These are phyloP conservation scores for Artemisia annua DNA, from an alignment of 129 eudicot species.

Conservation along the genomic window DNA sequence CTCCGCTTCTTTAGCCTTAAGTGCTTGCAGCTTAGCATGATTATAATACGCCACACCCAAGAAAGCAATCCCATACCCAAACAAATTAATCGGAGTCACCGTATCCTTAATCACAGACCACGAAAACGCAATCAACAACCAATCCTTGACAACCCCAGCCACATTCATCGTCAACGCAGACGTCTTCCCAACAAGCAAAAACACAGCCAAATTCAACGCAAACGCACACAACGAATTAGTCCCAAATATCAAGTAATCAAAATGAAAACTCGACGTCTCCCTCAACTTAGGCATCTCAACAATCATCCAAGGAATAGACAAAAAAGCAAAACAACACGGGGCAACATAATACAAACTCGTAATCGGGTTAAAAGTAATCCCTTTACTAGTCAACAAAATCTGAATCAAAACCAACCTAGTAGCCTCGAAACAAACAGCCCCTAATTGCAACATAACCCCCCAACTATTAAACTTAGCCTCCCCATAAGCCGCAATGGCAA, in stretches of 20 bases:
- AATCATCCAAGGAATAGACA: slow-evolving; percentile 63
- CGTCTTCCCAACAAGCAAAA: slow-evolving; percentile 76
- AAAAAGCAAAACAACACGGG: slow-evolving; percentile 66
- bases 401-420: slow-evolving; percentile 75
- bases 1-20: slow-evolving; percentile 66
- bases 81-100: slow-evolving; percentile 56
- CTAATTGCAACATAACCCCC: slow-evolving; percentile 70
- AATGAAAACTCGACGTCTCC: slow-evolving; percentile 63
- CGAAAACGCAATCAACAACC: slow-evolving; percentile 84
- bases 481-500: slow-evolving; percentile 75
- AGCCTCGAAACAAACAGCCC: slow-evolving; percentile 80
- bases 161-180: slow-evolving; percentile 88
- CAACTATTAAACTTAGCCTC: slow-evolving; percentile 66
- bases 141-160: slow-evolving; percentile 84
- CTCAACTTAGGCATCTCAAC: slow-evolving; percentile 65
- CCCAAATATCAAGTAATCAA: slow-evolving; percentile 64
- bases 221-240: slow-evolving; percentile 75
- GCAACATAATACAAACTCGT: slow-evolving; percentile 74
- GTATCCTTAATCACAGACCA: slow-evolving; percentile 91
- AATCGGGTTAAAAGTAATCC: slow-evolving; percentile 62
- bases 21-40: slow-evolving; percentile 61
- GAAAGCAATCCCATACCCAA: slow-evolving; percentile 75
- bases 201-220: slow-evolving; percentile 77
- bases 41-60: slow-evolving; percentile 72
- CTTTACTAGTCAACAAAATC: slow-evolving; percentile 63